Evolutionary conservation across 2,329 filamentous ascomycete species (phyloP), one percentile per base, ranked within the genome.

Genomic region (Phialophora verrucosa): DNA sequence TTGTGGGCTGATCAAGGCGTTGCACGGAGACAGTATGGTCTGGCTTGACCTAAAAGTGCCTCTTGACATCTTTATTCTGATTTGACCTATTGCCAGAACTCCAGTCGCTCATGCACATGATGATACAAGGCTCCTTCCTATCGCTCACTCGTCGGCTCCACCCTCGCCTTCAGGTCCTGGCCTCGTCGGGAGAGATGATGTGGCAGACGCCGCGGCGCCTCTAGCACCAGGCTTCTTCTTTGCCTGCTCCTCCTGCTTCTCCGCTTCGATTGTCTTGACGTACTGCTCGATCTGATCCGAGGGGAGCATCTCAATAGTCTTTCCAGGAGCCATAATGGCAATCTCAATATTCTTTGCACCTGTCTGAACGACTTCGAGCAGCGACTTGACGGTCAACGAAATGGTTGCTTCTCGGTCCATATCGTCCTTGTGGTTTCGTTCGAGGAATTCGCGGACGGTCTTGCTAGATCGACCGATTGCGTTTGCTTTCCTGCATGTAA

Each of bases 341-440:
- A 99, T 98, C 83, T 99, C 95, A 76, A 99, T 99, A 82, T 99
- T 99, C 88, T 99, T 99, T 61, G 95, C 95, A 70, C 95, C 95
- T 2, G 95, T 99, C 82, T 99, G 95, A 69, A 99, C 95, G 62
- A 99, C 95, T 81, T 99, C 95, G 68, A 99, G 84, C 71, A 99
- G 87, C 47, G 95, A 99, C 85, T 99, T 99, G 84, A 99, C 96
- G 7, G 95, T 95, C 74, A 99, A 85, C 78, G 96, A 93, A 79
- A 99, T 96, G 50, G 96, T 98, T 74, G 92, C 90, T 82, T 97
- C 93, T 70, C 93, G 89, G 78, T 97, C 91, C 93, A 99, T 97
- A 70, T 92, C 91, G 75, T 96, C 92, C 85, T 97, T 96, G 87
- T 99, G 96, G 83, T 99, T 97, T 78, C 96, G 90, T 83, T 99